Evolutionary conservation across 164 flowering plant genomes (phyloP).

Genomic region (Umbilicus rupestris): DNA sequence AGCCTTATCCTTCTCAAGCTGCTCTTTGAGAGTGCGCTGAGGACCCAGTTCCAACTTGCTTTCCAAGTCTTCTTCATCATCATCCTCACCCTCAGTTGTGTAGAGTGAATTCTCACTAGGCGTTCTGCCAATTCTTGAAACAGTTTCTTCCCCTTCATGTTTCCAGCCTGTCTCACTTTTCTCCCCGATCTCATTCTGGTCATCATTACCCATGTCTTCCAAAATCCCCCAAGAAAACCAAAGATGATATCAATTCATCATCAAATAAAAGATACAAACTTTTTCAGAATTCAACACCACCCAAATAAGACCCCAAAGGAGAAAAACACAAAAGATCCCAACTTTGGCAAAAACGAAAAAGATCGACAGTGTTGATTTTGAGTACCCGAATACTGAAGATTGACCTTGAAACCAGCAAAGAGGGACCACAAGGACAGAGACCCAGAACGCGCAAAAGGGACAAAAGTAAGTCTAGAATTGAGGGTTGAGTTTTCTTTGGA

Average conservation of each 20-base stretch:
- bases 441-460: neutral
- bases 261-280: neutral
- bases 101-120: neutral
- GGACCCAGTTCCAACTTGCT: constrained; percentile 60
- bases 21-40: constrained; percentile 56
- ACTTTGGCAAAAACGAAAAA: neutral
- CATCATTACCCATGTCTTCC: neutral
- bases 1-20: constrained; percentile 75
- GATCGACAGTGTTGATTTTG: neutral
- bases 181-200: neutral
- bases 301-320: neutral
- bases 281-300: neutral
- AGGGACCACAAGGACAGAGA: neutral
- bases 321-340: neutral
- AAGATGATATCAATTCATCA: neutral
- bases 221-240: neutral
- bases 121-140: neutral
- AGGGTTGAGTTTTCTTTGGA: too few relatives aligned
- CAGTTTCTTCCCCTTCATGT: neutral
- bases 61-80: constrained; percentile 34
- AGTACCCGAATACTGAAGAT: neutral
- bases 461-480: neutral
- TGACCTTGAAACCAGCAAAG: neutral
- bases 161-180: neutral
- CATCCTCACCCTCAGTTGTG: constrained; percentile 1